Conservation (phyloP, 2,329 filamentous ascomycete genomes). For the Epichloe brachyelytri region DNA sequence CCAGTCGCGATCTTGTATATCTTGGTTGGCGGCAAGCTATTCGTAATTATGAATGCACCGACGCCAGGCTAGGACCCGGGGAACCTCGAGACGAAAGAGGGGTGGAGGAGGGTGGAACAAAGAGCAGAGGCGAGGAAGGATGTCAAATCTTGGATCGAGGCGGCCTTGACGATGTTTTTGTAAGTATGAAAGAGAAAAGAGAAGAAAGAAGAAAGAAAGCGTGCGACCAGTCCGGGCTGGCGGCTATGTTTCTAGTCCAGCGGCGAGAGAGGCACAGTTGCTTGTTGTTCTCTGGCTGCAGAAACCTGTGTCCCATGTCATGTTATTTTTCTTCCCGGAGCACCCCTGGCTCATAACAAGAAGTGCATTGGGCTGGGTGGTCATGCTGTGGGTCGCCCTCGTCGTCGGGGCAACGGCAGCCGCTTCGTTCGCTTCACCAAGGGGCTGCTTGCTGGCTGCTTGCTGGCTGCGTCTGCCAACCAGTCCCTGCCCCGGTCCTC, state of each 20-base stretch:
- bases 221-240: background rate
- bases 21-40: too few species aligned
- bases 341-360: background rate
- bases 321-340: background rate
- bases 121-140: background rate
- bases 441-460: background rate
- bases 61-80: too few species aligned
- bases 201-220: background rate
- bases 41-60: background rate
- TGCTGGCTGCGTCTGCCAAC: background rate
- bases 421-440: too few species aligned
- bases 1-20: too few species aligned
- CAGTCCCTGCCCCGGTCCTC: background rate
- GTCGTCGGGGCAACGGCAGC: constrained; percentile 12
- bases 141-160: too few species aligned
- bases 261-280: background rate
- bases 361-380: background rate
- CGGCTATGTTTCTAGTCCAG: background rate
- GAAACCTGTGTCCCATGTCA: background rate
- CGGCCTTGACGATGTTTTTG: constrained; percentile 18
- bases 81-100: background rate
- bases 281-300: constrained; percentile 11
- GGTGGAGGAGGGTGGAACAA: background rate
- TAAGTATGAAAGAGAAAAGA: constrained; percentile 9
- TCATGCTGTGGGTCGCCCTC: constrained; percentile 10